Evolutionary conservation across 1,139 yeast species (phyloP).

Genomic region (Blastobotrys persicus): DNA sequence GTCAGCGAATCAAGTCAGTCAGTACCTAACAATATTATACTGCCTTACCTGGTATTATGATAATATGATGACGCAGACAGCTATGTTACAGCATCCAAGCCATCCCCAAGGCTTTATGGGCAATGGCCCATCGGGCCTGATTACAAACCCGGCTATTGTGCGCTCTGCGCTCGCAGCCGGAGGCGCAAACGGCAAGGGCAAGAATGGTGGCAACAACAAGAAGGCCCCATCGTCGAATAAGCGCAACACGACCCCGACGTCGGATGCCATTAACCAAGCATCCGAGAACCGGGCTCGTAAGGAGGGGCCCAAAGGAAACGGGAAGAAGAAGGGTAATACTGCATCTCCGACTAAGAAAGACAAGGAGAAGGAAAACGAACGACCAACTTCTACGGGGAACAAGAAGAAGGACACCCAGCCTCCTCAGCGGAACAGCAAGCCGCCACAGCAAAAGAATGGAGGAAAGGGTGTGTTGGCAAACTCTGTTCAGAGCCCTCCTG

Average conservation of each 20-base stretch:
- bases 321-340: constrained; percentile 10
- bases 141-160: constrained; percentile 33
- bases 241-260: constrained; percentile 9
- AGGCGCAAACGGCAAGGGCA: constrained; percentile 6
- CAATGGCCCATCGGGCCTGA: constrained; percentile 16
- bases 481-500: constrained; percentile 13
- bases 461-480: too few species aligned
- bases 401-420: constrained; percentile 5
- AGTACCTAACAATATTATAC: not conserved
- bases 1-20: not conserved
- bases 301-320: not conserved
- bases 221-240: constrained; percentile 4
- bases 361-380: constrained; percentile 2
- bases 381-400: constrained; percentile 9
- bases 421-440: constrained; percentile 4
- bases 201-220: constrained; percentile 1
- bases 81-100: constrained; percentile 5
- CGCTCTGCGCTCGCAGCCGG: constrained; percentile 27
- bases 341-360: constrained; percentile 7
- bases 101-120: constrained; percentile 4
- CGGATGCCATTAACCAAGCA: constrained; percentile 10
- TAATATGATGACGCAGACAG: constrained; percentile 5
- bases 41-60: constrained; percentile 1
- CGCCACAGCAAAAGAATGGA: too few species aligned
- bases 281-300: not conserved